These are phyloP conservation scores for Glomus cerebriforme DNA, from an alignment of 192 early-diverging fungal genomes.

Conservation along the genomic window DNA sequence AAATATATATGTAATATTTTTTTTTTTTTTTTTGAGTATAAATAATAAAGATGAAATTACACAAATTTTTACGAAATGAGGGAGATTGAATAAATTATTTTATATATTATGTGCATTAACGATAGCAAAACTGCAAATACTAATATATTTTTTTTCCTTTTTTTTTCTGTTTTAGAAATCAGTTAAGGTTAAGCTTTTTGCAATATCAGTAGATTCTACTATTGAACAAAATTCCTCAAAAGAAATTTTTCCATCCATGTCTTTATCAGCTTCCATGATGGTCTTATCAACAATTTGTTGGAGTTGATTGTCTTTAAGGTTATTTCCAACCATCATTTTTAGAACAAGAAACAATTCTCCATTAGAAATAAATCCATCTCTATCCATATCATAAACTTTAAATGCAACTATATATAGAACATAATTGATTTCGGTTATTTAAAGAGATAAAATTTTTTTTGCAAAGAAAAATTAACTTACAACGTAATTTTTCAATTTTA, in stretches of 20 bases:
- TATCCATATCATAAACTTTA: constrained; percentile 99
- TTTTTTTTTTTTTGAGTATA: too few relatives aligned
- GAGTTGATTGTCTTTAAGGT: constrained; percentile 92
- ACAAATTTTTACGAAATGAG: background rate
- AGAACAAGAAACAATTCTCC: constrained; percentile 98
- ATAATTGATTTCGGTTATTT: background rate
- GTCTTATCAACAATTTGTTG: constrained; percentile 99
- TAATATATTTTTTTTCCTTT: background rate
- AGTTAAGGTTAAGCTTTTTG: constrained; percentile 94
- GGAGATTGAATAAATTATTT: constrained; percentile 2
- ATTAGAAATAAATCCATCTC: constrained; percentile 98
- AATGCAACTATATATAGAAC: constrained; percentile 77
- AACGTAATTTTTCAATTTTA: constrained; percentile 92
- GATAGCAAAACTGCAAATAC: background rate
- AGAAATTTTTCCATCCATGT: constrained; percentile 92
- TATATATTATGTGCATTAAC: background rate
- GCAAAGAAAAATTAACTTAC: constrained; percentile 49
- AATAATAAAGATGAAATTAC: too few relatives aligned
- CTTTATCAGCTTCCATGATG: constrained; percentile 96
- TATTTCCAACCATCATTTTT: constrained; percentile 99
- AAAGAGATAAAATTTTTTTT: background rate
- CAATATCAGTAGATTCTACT: constrained; percentile 96
- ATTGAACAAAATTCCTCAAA: constrained; percentile 96
- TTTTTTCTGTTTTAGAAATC: constrained; percentile 44
- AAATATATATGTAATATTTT: too few relatives aligned